These are phyloP conservation scores for Saccharomycopsis malanga DNA, from an alignment of 805 yeast genomes.

Conservation along the genomic window DNA sequence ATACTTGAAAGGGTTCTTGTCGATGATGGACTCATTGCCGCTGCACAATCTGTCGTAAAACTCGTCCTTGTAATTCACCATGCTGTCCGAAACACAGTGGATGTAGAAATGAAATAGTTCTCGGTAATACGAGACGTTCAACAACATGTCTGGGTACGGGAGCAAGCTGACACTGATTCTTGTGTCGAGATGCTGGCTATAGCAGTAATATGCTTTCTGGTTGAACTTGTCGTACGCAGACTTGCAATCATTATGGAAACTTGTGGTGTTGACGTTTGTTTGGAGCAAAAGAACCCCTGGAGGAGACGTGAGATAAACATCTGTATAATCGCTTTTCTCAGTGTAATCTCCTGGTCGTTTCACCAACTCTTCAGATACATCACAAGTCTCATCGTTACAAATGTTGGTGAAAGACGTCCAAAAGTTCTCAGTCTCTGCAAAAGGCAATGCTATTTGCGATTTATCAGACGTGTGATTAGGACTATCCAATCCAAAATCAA, in stretches of 20 bases:
- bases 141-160: constrained; percentile 56
- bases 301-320: constrained; percentile 6
- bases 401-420: constrained; percentile 11
- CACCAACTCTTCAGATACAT: not conserved
- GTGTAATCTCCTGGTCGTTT: not conserved
- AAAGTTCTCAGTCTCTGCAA: constrained; percentile 17
- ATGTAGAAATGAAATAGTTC: constrained; percentile 55
- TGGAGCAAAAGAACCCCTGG: constrained; percentile 9
- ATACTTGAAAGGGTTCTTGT: constrained; percentile 18
- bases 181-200: not conserved
- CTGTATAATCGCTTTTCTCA: constrained; percentile 1
- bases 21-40: not conserved
- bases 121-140: constrained; percentile 52
- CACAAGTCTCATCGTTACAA: not conserved
- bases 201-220: not conserved
- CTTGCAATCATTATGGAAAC: not conserved
- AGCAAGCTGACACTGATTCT: constrained; percentile 1
- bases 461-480: not conserved
- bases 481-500: not conserved
- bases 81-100: constrained; percentile 6
- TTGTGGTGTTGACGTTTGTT: not conserved
- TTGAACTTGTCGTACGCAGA: constrained; percentile 3
- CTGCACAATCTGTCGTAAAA: not conserved
- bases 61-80: constrained; percentile 14
- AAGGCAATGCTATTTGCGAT: constrained; percentile 4